Conservation (phyloP, 106 monocot species). For the Chionographis japonica region DNA sequence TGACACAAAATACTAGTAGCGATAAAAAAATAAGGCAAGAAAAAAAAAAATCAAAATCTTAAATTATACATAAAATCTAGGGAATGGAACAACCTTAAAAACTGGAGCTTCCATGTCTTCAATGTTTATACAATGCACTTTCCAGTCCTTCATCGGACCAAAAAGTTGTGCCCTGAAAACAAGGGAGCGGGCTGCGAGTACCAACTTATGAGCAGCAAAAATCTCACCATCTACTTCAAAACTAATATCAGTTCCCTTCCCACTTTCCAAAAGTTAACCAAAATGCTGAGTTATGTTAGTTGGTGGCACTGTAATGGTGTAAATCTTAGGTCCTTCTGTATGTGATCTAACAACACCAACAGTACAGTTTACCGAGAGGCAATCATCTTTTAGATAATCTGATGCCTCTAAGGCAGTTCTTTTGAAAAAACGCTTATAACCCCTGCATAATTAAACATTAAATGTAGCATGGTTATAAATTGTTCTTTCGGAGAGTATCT, state of each 20-base stretch:
- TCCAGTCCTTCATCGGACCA: slow-evolving; percentile 84
- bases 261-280: slow-evolving; percentile 62
- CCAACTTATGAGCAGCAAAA: slow-evolving; percentile 74
- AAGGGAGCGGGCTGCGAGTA: slow-evolving; percentile 81
- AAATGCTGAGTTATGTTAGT: slow-evolving; percentile 75
- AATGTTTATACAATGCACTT: slow-evolving; percentile 57
- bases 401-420: slow-evolving; percentile 73
- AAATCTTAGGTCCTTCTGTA: slow-evolving; percentile 81
- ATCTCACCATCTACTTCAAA: slow-evolving; percentile 83
- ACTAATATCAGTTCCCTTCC: slow-evolving; percentile 55
- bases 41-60: not conserved
- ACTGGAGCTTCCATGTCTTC: slow-evolving; percentile 87
- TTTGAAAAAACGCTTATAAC: slow-evolving; percentile 88
- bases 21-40: not conserved
- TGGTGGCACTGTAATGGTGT: slow-evolving; percentile 59
- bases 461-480: not conserved
- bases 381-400: slow-evolving; percentile 89
- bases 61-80: not conserved
- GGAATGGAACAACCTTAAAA: slow-evolving; percentile 53
- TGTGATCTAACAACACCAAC: slow-evolving; percentile 86
- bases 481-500: too few relatives aligned
- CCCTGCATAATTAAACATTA: slow-evolving; percentile 48
- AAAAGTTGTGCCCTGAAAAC: slow-evolving; percentile 95
- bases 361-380: slow-evolving; percentile 71
- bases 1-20: too few relatives aligned